Conservation (phyloP, 2,329 filamentous ascomycete species). For the Aspergillus pseudoterreus region DNA sequence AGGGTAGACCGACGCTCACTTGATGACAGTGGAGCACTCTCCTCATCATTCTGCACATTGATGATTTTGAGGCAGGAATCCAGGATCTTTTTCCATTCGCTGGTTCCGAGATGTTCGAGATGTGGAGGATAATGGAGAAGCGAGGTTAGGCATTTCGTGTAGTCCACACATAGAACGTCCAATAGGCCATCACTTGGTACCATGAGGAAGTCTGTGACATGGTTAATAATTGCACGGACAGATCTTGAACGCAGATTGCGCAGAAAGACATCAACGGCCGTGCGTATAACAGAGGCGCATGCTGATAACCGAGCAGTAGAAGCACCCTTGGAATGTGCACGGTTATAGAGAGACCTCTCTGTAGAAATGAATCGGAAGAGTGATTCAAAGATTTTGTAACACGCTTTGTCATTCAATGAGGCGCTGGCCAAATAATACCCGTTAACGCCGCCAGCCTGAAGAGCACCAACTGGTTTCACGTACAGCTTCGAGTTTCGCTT, state of each 20-base stretch:
- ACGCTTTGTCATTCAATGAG: conserved; percentile 68
- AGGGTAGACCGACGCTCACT: conserved; percentile 22
- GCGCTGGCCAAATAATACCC: conserved; percentile 26
- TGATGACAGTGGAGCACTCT: conserved; percentile 27
- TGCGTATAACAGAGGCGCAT: conserved; percentile 68
- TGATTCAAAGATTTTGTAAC: conserved; percentile 74
- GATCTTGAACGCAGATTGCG: conserved; percentile 70
- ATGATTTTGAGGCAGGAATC: conserved; percentile 70
- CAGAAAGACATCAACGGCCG: conserved; percentile 67
- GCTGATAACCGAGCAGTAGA: conserved; percentile 59
- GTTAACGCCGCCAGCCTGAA: conserved; percentile 10
- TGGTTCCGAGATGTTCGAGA: conserved; percentile 69
- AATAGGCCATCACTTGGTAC: conserved; percentile 61
- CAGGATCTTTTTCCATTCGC: conserved; percentile 66
- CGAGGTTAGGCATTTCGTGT: conserved; percentile 69
- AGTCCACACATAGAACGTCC: conserved; percentile 68
- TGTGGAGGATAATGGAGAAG: conserved; percentile 72
- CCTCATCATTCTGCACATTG: conserved; percentile 20
- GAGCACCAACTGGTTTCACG: conserved; percentile 6
- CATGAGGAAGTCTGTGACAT: conserved; percentile 73
- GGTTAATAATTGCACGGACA: conserved; percentile 72
- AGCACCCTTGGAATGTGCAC: conserved; percentile 49
- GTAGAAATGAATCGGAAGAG: conserved; percentile 69
- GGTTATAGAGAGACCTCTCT: conserved; percentile 65
- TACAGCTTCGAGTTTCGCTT: conserved; percentile 40